phyloP scores from a whole-genome alignment of 345 rosid species.

The Geranium rotundifolium region DNA sequence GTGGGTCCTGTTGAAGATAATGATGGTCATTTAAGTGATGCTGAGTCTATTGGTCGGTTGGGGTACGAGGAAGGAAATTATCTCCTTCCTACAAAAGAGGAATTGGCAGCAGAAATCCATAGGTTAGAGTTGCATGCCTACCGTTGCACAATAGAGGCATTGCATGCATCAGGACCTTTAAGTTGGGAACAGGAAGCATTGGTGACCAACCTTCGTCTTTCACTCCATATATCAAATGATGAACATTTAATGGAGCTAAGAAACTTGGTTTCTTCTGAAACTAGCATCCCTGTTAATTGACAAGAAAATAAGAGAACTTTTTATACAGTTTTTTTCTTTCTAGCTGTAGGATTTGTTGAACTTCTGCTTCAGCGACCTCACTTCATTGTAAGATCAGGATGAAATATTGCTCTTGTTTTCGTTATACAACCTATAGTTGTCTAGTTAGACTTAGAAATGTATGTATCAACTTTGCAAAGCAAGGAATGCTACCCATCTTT shows the following conservation, averaged over 20 bases:
- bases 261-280: slow-evolving; percentile 51
- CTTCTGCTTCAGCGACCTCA: slow-evolving; percentile 14
- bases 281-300: slow-evolving; percentile 42
- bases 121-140: slow-evolving; percentile 55
- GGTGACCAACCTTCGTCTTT: slow-evolving; percentile 61
- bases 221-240: slow-evolving; percentile 59
- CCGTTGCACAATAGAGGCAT: slow-evolving; percentile 33
- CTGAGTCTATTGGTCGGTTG: slow-evolving; percentile 32
- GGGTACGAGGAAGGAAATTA: slow-evolving; percentile 18
- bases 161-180: slow-evolving; percentile 58
- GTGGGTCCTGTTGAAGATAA: slow-evolving; percentile 23
- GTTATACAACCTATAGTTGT: background rate
- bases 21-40: slow-evolving; percentile 29
- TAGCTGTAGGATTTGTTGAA: slow-evolving; percentile 21
- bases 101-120: slow-evolving; percentile 41
- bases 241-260: slow-evolving; percentile 68
- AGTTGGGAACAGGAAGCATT: slow-evolving; percentile 74
- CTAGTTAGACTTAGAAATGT: background rate
- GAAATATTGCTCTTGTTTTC: slow-evolving; percentile 7
- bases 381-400: slow-evolving; percentile 25
- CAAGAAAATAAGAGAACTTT: slow-evolving; percentile 9
- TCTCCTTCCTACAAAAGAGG: slow-evolving; percentile 20
- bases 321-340: slow-evolving; percentile 19
- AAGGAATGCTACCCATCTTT: background rate
- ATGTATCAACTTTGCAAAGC: background rate